Conservation (phyloP, 1,284 basidiomycete species). For the Taiwanofungus camphoratus region DNA sequence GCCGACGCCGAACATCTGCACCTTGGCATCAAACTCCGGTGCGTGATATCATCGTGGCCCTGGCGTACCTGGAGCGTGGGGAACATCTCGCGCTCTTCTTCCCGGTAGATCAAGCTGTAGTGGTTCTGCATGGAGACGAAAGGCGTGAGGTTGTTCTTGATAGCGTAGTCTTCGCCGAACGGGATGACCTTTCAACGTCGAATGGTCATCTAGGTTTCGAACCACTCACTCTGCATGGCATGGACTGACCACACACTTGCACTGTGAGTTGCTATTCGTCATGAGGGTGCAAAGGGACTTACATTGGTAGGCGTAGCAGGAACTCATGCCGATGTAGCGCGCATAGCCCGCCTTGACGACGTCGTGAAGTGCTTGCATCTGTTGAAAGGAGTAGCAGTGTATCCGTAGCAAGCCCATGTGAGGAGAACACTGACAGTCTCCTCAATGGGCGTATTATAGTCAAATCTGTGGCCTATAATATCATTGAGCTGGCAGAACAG, state of each 20-base stretch:
- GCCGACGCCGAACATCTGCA: constrained; percentile 31
- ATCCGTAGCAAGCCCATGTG: not conserved
- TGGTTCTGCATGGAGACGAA: constrained; percentile 54
- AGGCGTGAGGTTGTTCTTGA: constrained; percentile 37
- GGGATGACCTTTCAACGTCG: too few relatives aligned
- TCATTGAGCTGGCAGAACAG: too few relatives aligned
- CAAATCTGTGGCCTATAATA: constrained; percentile 26
- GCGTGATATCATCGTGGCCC: too few relatives aligned
- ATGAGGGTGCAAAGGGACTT: constrained; percentile 10
- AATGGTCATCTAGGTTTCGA: not conserved
- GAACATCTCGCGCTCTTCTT: constrained; percentile 49
- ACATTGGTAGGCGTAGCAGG: constrained; percentile 30
- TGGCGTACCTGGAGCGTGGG: constrained; percentile 30
- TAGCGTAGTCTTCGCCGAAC: constrained; percentile 28
- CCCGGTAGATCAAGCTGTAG: constrained; percentile 38
- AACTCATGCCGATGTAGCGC: constrained; percentile 64
- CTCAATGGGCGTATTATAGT: constrained; percentile 25
- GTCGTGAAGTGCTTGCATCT: constrained; percentile 63
- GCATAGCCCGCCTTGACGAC: constrained; percentile 60
- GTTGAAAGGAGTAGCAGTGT: not conserved
- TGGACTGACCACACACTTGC: constrained; percentile 28
- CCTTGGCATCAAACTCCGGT: too few relatives aligned
- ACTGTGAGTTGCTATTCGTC: not conserved
- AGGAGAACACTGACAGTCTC: constrained; percentile 18
- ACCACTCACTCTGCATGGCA: constrained; percentile 39